Evolutionary conservation across 192 early-diverging fungal genomes (phyloP).

Genomic region (Coemansia sp.): DNA sequence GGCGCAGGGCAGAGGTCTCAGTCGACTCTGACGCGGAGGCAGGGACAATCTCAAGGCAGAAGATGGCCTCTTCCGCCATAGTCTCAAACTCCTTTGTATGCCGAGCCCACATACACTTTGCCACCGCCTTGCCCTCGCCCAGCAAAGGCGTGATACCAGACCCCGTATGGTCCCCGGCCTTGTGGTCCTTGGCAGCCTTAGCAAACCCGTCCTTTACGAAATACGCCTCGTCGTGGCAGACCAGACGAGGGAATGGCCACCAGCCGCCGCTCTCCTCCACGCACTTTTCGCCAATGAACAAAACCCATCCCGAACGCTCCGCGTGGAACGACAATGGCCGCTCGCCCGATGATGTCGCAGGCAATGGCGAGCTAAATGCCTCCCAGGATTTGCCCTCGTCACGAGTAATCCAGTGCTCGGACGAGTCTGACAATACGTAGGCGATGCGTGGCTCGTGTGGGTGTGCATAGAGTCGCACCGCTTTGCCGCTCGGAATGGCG

Average conservation of each 20-base stretch:
- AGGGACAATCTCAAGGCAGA: conserved; percentile 64
- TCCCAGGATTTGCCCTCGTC: conserved; percentile 53
- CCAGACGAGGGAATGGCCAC: conserved; percentile 49
- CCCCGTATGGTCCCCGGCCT: conserved; percentile 37
- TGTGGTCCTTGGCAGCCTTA: conserved; percentile 57
- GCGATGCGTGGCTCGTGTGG: conserved; percentile 65
- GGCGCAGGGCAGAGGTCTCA: conserved; percentile 13
- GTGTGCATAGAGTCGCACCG: conserved; percentile 62
- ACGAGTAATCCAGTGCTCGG: conserved; percentile 50
- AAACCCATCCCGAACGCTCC: conserved; percentile 61
- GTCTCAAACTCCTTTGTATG: conserved; percentile 65
- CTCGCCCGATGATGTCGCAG: conserved; percentile 43
- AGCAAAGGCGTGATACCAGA: conserved; percentile 27
- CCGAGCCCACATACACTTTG: conserved; percentile 75
- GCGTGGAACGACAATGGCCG: conserved; percentile 71
- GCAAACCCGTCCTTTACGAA: conserved; percentile 76
- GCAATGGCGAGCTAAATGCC: conserved; percentile 48
- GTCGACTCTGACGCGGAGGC: conserved; percentile 17
- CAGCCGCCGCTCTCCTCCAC: conserved; percentile 46
- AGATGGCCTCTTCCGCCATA: conserved; percentile 68
- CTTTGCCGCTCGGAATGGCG: conserved; percentile 53
- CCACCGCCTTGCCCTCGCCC: conserved; percentile 42
- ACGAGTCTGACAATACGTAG: conserved; percentile 30
- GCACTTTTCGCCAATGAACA: conserved; percentile 67
- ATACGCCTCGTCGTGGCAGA: conserved; percentile 68